These are phyloP conservation scores for Rhynchosporium secalis DNA, from an alignment of 2,329 filamentous ascomycete species.

Conservation along the genomic window DNA sequence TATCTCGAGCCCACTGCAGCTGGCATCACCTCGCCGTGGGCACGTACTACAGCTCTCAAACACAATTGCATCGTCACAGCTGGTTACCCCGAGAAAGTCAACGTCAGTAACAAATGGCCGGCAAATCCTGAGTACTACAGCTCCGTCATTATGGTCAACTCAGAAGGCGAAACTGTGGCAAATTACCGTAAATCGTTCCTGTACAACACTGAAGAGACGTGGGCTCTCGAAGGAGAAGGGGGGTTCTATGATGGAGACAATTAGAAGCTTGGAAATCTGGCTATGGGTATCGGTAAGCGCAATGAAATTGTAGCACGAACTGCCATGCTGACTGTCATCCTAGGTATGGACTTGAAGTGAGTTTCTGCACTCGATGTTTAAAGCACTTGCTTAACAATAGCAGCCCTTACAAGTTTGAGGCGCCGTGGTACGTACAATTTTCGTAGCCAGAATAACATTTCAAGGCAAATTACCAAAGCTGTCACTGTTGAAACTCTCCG, in stretches of 20 bases:
- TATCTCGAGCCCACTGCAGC: constrained; percentile 66
- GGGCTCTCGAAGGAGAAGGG: constrained; percentile 58
- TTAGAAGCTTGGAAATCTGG: constrained; percentile 50
- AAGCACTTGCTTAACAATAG: constrained; percentile 19
- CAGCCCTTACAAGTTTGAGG: constrained; percentile 53
- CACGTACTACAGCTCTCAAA: constrained; percentile 62
- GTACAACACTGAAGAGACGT: constrained; percentile 61
- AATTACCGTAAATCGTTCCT: constrained; percentile 63
- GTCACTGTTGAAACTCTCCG: too few species aligned
- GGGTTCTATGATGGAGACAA: constrained; percentile 52
- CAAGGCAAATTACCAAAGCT: too few species aligned
- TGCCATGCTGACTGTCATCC: not conserved
- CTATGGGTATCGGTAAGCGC: constrained; percentile 60
- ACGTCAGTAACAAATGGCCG: constrained; percentile 52
- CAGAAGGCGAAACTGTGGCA: constrained; percentile 57
- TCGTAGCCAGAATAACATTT: too few species aligned
- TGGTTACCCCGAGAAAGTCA: constrained; percentile 73
- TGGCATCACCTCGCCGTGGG: constrained; percentile 72
- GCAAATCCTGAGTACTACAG: constrained; percentile 55
- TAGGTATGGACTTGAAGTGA: constrained; percentile 63
- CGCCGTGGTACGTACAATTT: constrained; percentile 34
- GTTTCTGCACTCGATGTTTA: not conserved
- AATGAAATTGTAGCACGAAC: constrained; percentile 4
- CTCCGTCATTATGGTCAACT: constrained; percentile 54
- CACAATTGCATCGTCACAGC: constrained; percentile 67